Percentiles rank a stretch among this genome's conserved stretches.
Evolutionary conservation across 805 yeast species (phyloP).

Genomic region (Candida takata): DNA sequence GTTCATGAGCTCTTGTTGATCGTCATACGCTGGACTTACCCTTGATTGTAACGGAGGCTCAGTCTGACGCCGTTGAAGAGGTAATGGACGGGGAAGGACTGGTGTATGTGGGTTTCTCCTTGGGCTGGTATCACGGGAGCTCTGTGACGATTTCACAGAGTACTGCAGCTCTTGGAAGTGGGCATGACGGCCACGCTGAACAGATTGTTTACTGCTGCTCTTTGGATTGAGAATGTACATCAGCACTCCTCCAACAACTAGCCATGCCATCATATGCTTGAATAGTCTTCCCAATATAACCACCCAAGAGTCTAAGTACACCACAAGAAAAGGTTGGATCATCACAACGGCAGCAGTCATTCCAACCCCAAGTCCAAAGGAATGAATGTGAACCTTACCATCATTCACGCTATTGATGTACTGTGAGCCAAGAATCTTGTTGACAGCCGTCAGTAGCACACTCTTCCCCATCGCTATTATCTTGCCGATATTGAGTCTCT

Average conservation of each 20-base stretch:
- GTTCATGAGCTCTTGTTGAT: constrained; percentile 10
- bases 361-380: constrained; percentile 20
- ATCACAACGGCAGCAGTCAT: constrained; percentile 12
- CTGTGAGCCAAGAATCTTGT: constrained; percentile 11
- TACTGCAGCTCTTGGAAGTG: constrained; percentile 16
- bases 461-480: constrained; percentile 3
- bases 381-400: constrained; percentile 23
- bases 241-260: constrained; percentile 12
- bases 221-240: constrained; percentile 13
- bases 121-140: constrained; percentile 7
- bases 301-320: constrained; percentile 21
- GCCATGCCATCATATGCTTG: constrained; percentile 15
- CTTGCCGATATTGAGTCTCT: constrained; percentile 9
- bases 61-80: constrained; percentile 6
- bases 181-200: background rate
- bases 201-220: background rate
- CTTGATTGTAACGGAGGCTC: constrained; percentile 5
- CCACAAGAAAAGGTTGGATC: constrained; percentile 19
- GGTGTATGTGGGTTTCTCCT: constrained; percentile 1
- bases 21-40: constrained; percentile 1
- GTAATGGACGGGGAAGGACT: background rate
- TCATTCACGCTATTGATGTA: constrained; percentile 17
- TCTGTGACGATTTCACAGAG: constrained; percentile 13
- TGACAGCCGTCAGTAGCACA: background rate
- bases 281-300: constrained; percentile 14